Evolutionary conservation across 164 flowering plant species (phyloP).

Genomic region (Berberis thunbergii): DNA sequence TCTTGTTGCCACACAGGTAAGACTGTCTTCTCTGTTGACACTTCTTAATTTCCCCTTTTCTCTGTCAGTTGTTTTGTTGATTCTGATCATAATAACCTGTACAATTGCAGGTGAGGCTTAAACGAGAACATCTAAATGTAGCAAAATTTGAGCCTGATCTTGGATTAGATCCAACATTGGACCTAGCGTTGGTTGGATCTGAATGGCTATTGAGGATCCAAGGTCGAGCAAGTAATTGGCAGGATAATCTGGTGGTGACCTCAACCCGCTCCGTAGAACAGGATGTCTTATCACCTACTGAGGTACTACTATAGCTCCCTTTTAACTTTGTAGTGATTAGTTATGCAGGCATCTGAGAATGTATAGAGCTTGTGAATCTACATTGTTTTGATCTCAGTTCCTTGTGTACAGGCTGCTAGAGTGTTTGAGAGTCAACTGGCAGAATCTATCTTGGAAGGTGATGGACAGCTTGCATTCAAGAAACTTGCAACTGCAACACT

Average conservation of each 20-base stretch:
- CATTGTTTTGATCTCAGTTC: too few species aligned
- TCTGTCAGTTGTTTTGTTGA: background rate
- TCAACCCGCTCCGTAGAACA: constrained; percentile 96
- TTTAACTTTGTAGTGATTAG: too few species aligned
- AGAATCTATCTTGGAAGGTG: constrained; percentile 89
- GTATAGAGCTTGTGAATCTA: too few species aligned
- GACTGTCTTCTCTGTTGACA: constrained; percentile 6
- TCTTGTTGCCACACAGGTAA: constrained; percentile 96
- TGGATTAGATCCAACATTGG: constrained; percentile 87
- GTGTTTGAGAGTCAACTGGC: constrained; percentile 91
- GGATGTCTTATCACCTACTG: constrained; percentile 83
- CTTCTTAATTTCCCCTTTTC: background rate
- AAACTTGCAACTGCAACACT: constrained; percentile 92
- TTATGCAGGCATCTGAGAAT: too few species aligned
- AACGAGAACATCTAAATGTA: constrained; percentile 79
- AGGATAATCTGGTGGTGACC: constrained; percentile 90
- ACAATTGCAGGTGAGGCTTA: constrained; percentile 74
- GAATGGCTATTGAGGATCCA: constrained; percentile 98
- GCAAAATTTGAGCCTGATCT: constrained; percentile 97
- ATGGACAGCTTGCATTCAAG: constrained; percentile 96
- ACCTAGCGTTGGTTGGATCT: constrained; percentile 92
- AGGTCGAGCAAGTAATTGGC: constrained; percentile 97
- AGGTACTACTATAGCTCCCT: constrained; percentile 36
- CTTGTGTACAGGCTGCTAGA: constrained; percentile 71
- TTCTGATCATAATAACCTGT: constrained; percentile 11